Percentiles rank a stretch among this genome's conserved stretches.
These are phyloP conservation scores for Triticum dicoccoides DNA, from an alignment of 176 grass and related monocot genomes.

Conservation along the genomic window DNA sequence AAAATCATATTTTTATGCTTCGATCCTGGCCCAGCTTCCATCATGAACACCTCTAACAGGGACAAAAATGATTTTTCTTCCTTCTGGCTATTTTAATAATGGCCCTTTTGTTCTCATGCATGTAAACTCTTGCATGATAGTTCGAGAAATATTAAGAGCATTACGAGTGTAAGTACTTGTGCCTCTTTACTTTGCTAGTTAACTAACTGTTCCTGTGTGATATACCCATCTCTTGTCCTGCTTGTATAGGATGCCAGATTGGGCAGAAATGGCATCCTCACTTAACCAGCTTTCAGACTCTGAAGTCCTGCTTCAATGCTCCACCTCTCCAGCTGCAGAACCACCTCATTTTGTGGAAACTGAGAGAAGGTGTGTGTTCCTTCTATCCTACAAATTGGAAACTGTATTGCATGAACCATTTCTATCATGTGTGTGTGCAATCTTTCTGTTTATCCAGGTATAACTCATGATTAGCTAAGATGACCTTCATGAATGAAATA, in stretches of 20 bases:
- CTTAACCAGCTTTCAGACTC: conserved; percentile 57
- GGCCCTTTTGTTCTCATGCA: neutral
- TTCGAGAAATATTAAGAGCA: neutral
- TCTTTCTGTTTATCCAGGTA: neutral
- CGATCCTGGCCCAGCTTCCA: neutral
- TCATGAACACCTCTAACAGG: conserved; percentile 1
- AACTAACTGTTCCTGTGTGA: neutral
- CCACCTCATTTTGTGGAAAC: conserved; percentile 86
- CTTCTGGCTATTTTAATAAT: neutral
- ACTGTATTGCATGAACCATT: neutral
- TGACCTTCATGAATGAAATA: neutral
- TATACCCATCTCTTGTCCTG: conserved; percentile 27
- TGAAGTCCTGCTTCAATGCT: conserved; percentile 70
- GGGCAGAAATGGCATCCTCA: conserved; percentile 47
- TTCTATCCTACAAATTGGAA: conserved; percentile 16
- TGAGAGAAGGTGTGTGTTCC: conserved; percentile 66
- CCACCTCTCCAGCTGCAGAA: conserved; percentile 84
- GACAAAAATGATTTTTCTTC: neutral
- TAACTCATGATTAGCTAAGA: neutral
- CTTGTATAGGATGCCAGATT: conserved; percentile 58
- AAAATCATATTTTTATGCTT: neutral
- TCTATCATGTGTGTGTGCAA: neutral
- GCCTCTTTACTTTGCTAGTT: neutral
- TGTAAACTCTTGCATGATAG: conserved; percentile 5
- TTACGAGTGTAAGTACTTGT: neutral